These are phyloP conservation scores for Tolypocladium paradoxum DNA, from an alignment of 2,329 filamentous ascomycete genomes.

Conservation along the genomic window DNA sequence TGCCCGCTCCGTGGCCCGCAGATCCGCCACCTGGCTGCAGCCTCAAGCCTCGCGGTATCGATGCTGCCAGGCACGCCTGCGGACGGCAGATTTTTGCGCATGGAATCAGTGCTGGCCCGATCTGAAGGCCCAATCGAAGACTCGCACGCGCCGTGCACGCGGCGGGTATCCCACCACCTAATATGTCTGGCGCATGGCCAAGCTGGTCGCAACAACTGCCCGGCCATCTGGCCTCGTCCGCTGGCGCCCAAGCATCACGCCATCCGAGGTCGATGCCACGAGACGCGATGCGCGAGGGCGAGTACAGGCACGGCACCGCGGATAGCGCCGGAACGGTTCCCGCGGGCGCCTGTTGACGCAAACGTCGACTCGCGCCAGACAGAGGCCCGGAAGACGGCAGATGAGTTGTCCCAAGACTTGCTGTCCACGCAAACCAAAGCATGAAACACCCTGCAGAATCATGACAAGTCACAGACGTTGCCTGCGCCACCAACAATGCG, in stretches of 20 bases:
- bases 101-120: not conserved
- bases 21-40: not conserved
- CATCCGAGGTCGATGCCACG: not conserved
- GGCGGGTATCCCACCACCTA: too few species aligned
- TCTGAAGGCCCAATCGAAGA: not conserved
- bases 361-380: not conserved
- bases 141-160: too few species aligned
- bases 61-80: not conserved
- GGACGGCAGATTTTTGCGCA: not conserved
- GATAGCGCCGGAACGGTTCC: not conserved
- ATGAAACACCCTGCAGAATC: slow-evolving; percentile 15
- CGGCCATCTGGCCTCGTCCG: not conserved
- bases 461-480: slow-evolving; percentile 17
- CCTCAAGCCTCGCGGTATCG: not conserved
- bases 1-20: not conserved
- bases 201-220: not conserved
- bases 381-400: not conserved
- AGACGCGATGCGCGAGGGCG: not conserved
- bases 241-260: not conserved
- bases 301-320: not conserved
- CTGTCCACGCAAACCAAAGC: slow-evolving; percentile 3
- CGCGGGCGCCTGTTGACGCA: not conserved
- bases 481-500: slow-evolving; percentile 9
- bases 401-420: not conserved
- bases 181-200: not conserved